Evolutionary conservation across 2,329 filamentous ascomycete genomes (phyloP).

Genomic region (Penicillium sp.): DNA sequence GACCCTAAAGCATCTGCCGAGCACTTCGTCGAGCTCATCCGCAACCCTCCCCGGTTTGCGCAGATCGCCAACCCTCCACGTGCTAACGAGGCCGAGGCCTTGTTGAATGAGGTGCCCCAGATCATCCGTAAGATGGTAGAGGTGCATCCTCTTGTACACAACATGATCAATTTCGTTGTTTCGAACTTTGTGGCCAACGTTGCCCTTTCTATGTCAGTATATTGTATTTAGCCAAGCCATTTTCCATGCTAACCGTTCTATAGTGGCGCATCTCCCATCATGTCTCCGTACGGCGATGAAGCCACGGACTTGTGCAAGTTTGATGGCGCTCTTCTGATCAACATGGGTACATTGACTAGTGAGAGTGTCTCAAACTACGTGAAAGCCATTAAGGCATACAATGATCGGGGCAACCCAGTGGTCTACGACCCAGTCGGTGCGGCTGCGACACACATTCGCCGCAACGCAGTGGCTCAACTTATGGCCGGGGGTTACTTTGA

Average conservation of each 20-base stretch:
- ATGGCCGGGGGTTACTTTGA: conserved; percentile 68
- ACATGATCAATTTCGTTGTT: conserved; percentile 95
- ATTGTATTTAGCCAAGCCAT: not conserved
- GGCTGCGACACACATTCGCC: conserved; percentile 68
- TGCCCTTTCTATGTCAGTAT: conserved; percentile 57
- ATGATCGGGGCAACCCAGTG: conserved; percentile 62
- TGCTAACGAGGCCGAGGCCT: conserved; percentile 20
- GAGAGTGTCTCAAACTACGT: conserved; percentile 64
- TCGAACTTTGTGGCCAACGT: conserved; percentile 93
- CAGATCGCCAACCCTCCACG: conserved; percentile 23
- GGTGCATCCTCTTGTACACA: conserved; percentile 70
- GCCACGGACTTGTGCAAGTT: conserved; percentile 69
- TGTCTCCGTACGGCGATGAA: conserved; percentile 80
- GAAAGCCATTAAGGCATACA: conserved; percentile 71
- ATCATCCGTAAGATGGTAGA: conserved; percentile 55
- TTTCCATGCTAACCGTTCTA: conserved; percentile 11
- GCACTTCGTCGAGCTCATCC: conserved; percentile 52
- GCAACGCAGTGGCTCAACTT: conserved; percentile 61
- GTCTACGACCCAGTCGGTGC: conserved; percentile 86
- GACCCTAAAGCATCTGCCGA: conserved; percentile 58
- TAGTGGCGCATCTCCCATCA: conserved; percentile 77
- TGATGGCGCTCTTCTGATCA: conserved; percentile 72
- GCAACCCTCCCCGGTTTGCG: conserved; percentile 29
- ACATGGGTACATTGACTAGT: conserved; percentile 85
- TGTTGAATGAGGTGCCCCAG: conserved; percentile 33